Evolutionary conservation across 495 filamentous ascomycete species (phyloP).

Genomic region (Xylaria sp.): DNA sequence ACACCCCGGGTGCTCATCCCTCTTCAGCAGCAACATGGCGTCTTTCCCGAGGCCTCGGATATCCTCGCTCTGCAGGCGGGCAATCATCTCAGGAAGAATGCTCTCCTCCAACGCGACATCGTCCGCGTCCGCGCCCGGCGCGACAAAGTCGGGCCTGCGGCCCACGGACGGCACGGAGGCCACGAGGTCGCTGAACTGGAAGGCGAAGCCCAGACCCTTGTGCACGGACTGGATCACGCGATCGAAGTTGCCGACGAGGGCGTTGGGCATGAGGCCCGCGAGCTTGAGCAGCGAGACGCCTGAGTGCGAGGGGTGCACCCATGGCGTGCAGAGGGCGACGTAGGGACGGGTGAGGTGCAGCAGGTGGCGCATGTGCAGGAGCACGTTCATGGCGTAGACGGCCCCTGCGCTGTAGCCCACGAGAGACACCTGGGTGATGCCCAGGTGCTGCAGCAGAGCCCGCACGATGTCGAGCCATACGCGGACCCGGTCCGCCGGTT

Average conservation of each 20-base stretch:
- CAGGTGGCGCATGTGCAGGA: constrained; percentile 45
- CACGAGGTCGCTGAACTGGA: constrained; percentile 13
- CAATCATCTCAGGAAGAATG: neutral
- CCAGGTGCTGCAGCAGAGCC: constrained; percentile 48
- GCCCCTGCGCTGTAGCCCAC: constrained; percentile 54
- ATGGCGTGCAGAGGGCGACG: constrained; percentile 51
- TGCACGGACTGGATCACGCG: constrained; percentile 44
- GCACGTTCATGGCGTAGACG: constrained; percentile 54
- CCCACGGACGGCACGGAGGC: neutral
- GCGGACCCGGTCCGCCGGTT: constrained; percentile 44
- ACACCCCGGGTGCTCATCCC: constrained; percentile 8
- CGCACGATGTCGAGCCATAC: constrained; percentile 54
- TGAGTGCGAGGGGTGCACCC: constrained; percentile 53
- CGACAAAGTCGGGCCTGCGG: neutral
- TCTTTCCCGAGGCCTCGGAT: constrained; percentile 18
- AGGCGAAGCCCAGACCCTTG: constrained; percentile 1
- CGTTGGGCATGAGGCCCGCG: constrained; percentile 33
- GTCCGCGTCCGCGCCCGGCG: constrained; percentile 3
- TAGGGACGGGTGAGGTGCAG: constrained; percentile 46
- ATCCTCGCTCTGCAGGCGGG: neutral
- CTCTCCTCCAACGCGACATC: constrained; percentile 12
- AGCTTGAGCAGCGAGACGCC: constrained; percentile 34
- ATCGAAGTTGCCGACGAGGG: constrained; percentile 44
- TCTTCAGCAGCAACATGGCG: constrained; percentile 14
- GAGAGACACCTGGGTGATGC: constrained; percentile 49